A percentile compares a stretch with the other conserved stretches of the same genome.
These are phyloP conservation scores for Boletus semigastroideus DNA, from an alignment of 1,284 basidiomycete species.

Conservation along the genomic window DNA sequence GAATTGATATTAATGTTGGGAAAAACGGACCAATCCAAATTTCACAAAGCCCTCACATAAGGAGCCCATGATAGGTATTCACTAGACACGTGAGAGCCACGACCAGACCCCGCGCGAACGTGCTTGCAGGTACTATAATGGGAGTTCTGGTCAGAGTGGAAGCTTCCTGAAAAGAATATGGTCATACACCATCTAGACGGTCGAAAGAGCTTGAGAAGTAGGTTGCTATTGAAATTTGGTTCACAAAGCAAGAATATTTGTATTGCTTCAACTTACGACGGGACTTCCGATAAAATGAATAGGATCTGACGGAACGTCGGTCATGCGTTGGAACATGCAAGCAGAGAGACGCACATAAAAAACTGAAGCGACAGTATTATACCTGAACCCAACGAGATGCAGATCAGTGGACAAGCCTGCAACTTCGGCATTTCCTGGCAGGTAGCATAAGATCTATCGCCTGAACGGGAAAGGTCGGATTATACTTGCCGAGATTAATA, in stretches of 20 bases:
- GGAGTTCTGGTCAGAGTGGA: slow-evolving; percentile 1
- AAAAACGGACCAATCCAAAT: neutral
- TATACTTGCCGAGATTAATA: slow-evolving; percentile 32
- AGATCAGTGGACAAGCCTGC: slow-evolving; percentile 44
- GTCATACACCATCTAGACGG: slow-evolving; percentile 48
- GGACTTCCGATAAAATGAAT: slow-evolving; percentile 47
- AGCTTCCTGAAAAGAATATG: neutral
- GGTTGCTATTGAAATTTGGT: slow-evolving; percentile 36
- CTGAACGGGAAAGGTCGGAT: neutral
- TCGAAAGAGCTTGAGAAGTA: slow-evolving; percentile 45
- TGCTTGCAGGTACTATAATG: slow-evolving; percentile 44
- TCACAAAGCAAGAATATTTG: neutral
- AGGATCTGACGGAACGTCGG: slow-evolving; percentile 33
- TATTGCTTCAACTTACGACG: slow-evolving; percentile 40
- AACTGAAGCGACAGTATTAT: slow-evolving; percentile 48
- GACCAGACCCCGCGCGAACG: slow-evolving; percentile 50
- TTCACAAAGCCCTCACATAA: slow-evolving; percentile 21
- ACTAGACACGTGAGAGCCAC: slow-evolving; percentile 41
- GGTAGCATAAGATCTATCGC: neutral
- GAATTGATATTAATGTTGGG: too few relatives aligned
- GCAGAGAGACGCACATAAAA: slow-evolving; percentile 41
- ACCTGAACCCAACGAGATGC: slow-evolving; percentile 40
- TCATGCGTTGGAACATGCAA: neutral
- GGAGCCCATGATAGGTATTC: slow-evolving; percentile 32
- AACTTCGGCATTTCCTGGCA: slow-evolving; percentile 34